A percentile compares a stretch with the other conserved stretches of the same genome.
These are phyloP conservation scores for Hypoxylon lenormandii DNA, from an alignment of 495 filamentous ascomycete species.

Conservation along the genomic window DNA sequence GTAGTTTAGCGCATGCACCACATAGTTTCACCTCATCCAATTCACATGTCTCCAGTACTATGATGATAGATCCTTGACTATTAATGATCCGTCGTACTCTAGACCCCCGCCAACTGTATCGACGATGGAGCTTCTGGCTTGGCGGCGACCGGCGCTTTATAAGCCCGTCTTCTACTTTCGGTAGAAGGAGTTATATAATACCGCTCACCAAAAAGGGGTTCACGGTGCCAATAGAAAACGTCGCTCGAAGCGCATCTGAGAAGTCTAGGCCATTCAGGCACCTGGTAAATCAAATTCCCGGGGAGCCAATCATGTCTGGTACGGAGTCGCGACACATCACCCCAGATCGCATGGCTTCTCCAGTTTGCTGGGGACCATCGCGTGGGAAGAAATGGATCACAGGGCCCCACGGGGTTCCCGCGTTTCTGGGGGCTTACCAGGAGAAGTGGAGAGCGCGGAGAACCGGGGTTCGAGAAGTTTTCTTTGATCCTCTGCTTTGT, in stretches of 20 bases:
- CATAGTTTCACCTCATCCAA: neutral
- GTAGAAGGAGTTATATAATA: constrained; percentile 34
- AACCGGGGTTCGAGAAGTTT: constrained; percentile 11
- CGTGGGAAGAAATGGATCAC: constrained; percentile 5
- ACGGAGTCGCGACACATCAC: constrained; percentile 21
- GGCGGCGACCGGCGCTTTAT: constrained; percentile 16
- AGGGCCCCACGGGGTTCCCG: constrained; percentile 32
- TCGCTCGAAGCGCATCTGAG: neutral
- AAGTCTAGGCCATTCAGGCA: constrained; percentile 1
- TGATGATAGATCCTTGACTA: constrained; percentile 7
- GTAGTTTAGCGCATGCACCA: neutral
- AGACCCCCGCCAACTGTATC: neutral
- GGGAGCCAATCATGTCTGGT: constrained; percentile 14
- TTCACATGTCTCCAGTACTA: neutral
- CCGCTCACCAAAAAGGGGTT: constrained; percentile 11
- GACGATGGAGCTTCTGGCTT: constrained; percentile 21
- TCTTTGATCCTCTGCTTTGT: neutral
- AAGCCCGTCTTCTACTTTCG: constrained; percentile 17
- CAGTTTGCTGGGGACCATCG: constrained; percentile 14
- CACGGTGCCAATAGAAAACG: no score
- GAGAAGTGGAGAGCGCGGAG: constrained; percentile 8
- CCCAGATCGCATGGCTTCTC: constrained; percentile 19
- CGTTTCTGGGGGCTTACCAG: constrained; percentile 15
- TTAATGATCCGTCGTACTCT: constrained; percentile 4
- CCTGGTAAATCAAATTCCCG: constrained; percentile 25